Percentiles rank a stretch among this genome's conserved stretches.
These are phyloP conservation scores for Ceratocystis destructans DNA, from an alignment of 2,329 filamentous ascomycete genomes.

Conservation along the genomic window DNA sequence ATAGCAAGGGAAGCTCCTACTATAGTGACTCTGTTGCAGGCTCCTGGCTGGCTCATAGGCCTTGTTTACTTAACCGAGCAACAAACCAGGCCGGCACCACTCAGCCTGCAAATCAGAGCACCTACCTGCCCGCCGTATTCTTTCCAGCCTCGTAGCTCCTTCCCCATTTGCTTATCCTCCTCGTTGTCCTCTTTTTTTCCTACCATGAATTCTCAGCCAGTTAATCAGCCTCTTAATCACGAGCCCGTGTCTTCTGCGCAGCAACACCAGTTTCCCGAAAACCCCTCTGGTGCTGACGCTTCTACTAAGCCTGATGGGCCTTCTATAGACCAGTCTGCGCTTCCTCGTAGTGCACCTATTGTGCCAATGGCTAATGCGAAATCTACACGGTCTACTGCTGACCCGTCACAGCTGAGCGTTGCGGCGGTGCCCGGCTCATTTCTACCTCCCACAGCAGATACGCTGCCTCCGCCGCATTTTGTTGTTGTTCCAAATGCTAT, in stretches of 20 bases:
- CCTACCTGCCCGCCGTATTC: background rate
- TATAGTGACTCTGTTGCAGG: background rate
- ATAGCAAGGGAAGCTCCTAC: background rate
- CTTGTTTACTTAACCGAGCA: background rate
- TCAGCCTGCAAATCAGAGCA: no score
- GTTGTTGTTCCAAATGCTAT: background rate
- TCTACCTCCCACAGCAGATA: background rate
- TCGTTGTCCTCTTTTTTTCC: background rate
- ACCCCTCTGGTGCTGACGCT: background rate
- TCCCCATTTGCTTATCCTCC: background rate
- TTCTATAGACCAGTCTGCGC: background rate
- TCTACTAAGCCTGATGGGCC: background rate
- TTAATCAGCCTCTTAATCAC: background rate
- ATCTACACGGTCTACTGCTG: background rate
- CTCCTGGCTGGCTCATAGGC: background rate
- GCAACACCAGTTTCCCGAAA: background rate
- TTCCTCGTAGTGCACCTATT: background rate
- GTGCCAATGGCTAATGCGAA: background rate
- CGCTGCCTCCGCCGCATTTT: background rate
- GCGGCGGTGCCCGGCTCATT: background rate
- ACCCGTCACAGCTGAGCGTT: background rate
- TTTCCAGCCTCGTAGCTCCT: background rate
- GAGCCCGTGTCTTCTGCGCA: background rate
- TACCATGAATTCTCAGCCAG: background rate
- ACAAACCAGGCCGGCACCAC: background rate